Evolutionary conservation across 352 stramenopile species (phyloP).

Genomic region (Phytophthora tentaculata): DNA sequence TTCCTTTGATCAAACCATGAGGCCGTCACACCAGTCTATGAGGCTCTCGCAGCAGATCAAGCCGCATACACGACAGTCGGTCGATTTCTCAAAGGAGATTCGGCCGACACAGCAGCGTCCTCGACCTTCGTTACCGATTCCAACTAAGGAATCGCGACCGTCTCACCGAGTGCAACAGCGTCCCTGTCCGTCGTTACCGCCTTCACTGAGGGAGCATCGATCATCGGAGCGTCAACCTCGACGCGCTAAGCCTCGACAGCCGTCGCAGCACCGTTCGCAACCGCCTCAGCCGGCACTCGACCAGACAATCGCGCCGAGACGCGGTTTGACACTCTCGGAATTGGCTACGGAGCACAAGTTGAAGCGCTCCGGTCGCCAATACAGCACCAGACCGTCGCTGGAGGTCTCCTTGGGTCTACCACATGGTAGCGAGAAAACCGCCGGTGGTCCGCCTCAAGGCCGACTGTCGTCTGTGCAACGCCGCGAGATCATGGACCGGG

Average conservation of each 20-base stretch:
- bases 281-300: conserved; percentile 4
- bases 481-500: conserved; percentile 20
- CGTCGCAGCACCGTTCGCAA: background rate
- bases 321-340: conserved; percentile 9
- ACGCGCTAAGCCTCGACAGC: conserved; percentile 4
- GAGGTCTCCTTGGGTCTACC: conserved; percentile 15
- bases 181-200: background rate
- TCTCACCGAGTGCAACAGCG: conserved; percentile 9
- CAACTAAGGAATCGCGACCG: background rate
- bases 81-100: conserved; percentile 13
- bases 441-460: background rate
- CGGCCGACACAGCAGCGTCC: background rate
- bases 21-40: conserved; percentile 14
- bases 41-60: conserved; percentile 14
- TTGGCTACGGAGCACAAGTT: conserved; percentile 9
- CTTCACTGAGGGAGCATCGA: background rate
- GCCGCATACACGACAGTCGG: conserved; percentile 6
- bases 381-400: conserved; percentile 7
- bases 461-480: conserved; percentile 13
- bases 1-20: conserved; percentile 27
- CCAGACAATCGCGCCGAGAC: conserved; percentile 11
- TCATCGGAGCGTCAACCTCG: conserved; percentile 6
- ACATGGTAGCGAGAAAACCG: background rate
- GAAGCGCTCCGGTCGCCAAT: conserved; percentile 7
- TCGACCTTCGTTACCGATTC: conserved; percentile 7